These are phyloP conservation scores for Angomonas deanei DNA, from an alignment of 208 protist genomes.

Conservation along the genomic window DNA sequence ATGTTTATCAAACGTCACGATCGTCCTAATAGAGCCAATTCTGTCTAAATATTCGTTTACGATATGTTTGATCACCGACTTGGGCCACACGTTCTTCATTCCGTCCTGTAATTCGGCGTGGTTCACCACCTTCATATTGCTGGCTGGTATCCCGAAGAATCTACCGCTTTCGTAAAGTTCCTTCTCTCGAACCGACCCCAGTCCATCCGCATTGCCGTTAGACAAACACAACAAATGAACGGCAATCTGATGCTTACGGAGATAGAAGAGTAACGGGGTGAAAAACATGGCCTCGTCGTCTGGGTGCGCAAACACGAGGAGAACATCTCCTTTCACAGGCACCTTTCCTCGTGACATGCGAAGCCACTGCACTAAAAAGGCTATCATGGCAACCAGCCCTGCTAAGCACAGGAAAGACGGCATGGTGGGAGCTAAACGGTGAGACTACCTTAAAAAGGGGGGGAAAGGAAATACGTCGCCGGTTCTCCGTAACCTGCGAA, in stretches of 20 bases:
- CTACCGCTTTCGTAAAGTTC: constrained; percentile 86
- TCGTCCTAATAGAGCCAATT: constrained; percentile 56
- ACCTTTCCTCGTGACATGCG: constrained; percentile 4
- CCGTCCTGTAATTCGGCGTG: constrained; percentile 86
- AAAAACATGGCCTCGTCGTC: constrained; percentile 94
- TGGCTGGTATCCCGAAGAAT: constrained; percentile 56
- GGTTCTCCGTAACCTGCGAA: no score
- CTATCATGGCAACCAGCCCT: constrained; percentile 11
- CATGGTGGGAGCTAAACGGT: neutral
- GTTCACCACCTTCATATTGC: constrained; percentile 70
- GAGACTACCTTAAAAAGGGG: neutral
- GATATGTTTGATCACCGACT: constrained; percentile 37
- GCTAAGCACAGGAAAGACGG: constrained; percentile 3
- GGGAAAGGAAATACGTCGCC: neutral
- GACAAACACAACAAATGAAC: constrained; percentile 93
- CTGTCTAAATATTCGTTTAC: constrained; percentile 57
- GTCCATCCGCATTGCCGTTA: constrained; percentile 80
- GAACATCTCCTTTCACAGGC: constrained; percentile 64
- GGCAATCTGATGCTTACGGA: constrained; percentile 26
- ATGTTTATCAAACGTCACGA: constrained; percentile 94
- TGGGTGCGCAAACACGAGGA: constrained; percentile 89
- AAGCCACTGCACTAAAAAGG: constrained; percentile 46
- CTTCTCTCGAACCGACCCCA: constrained; percentile 66
- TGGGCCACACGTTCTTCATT: constrained; percentile 61
- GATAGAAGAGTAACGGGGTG: constrained; percentile 54